Conservation (phyloP, 2,329 filamentous ascomycete species). For the Colletotrichum horii region DNA sequence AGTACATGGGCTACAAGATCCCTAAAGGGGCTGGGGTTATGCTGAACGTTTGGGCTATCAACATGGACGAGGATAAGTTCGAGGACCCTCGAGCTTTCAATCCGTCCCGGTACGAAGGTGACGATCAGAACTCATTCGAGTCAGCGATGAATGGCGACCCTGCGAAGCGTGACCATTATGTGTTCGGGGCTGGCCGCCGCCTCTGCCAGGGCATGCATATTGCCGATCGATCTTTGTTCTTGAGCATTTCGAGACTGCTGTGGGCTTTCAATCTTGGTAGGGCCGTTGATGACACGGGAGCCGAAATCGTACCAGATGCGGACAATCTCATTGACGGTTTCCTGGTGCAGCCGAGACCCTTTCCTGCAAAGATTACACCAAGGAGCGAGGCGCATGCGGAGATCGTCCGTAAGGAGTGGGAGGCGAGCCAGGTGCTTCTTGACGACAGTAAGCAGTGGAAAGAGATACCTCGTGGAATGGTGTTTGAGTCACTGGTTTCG, state of each 20-base stretch:
- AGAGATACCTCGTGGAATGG: background rate
- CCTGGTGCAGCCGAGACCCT: slow-evolving; percentile 1
- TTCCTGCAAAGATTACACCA: slow-evolving; percentile 8
- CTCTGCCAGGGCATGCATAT: slow-evolving; percentile 46
- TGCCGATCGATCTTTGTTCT: slow-evolving; percentile 52
- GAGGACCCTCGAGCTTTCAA: slow-evolving; percentile 46
- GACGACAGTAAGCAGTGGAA: background rate
- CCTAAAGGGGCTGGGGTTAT: slow-evolving; percentile 20
- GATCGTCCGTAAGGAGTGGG: background rate
- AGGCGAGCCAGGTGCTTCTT: background rate
- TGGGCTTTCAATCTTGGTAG: slow-evolving; percentile 56
- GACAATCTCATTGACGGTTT: background rate
- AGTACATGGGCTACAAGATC: slow-evolving; percentile 19
- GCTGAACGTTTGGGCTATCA: slow-evolving; percentile 41
- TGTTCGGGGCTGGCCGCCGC: slow-evolving; percentile 30
- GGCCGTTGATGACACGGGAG: background rate
- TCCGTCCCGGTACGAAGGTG: slow-evolving; percentile 40
- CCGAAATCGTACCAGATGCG: slow-evolving; percentile 40
- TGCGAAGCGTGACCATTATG: slow-evolving; percentile 35
- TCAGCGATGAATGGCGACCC: slow-evolving; percentile 35
- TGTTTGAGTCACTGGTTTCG: background rate
- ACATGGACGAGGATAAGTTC: slow-evolving; percentile 49
- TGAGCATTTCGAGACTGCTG: slow-evolving; percentile 52
- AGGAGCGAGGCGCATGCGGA: background rate
- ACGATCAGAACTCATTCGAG: slow-evolving; percentile 21